A percentile compares a stretch with the other conserved stretches of the same genome.
These are phyloP conservation scores for Cynara cardunculus DNA, from an alignment of 129 eudicot species.

Conservation along the genomic window DNA sequence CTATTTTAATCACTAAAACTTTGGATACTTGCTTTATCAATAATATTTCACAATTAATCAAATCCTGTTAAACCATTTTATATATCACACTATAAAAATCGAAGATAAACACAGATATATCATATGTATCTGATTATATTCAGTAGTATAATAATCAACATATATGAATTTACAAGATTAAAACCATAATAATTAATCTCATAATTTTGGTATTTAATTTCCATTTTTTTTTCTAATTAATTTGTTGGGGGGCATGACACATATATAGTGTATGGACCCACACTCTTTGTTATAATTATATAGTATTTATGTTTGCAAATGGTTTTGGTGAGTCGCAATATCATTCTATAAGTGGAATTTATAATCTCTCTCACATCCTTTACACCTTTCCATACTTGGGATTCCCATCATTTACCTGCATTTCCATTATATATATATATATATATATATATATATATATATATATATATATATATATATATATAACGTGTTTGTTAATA, in stretches of 20 bases:
- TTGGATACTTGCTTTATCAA: too few species aligned
- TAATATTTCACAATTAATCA: neutral
- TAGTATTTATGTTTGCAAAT: neutral
- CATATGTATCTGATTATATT: neutral
- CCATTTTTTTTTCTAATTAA: neutral
- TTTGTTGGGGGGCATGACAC: slow-evolving; percentile 12
- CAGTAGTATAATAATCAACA: neutral
- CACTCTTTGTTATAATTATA: neutral
- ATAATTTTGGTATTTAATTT: neutral
- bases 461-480: too few species aligned
- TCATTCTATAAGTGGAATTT: slow-evolving; percentile 20
- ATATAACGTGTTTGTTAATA: neutral
- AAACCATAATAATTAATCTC: neutral
- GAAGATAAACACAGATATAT: too few species aligned
- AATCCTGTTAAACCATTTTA: neutral
- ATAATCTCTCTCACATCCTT: neutral
- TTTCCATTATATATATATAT: neutral
- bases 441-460: too few species aligned
- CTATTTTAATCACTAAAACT: neutral
- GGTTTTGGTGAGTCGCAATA: slow-evolving; percentile 21
- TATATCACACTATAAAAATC: neutral
- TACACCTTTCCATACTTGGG: neutral
- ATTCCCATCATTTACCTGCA: neutral
- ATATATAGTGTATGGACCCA: neutral
- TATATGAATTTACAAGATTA: neutral